phyloP scores from a whole-genome alignment of 805 yeast genomes.

The Saccharomyces mikatae region DNA sequence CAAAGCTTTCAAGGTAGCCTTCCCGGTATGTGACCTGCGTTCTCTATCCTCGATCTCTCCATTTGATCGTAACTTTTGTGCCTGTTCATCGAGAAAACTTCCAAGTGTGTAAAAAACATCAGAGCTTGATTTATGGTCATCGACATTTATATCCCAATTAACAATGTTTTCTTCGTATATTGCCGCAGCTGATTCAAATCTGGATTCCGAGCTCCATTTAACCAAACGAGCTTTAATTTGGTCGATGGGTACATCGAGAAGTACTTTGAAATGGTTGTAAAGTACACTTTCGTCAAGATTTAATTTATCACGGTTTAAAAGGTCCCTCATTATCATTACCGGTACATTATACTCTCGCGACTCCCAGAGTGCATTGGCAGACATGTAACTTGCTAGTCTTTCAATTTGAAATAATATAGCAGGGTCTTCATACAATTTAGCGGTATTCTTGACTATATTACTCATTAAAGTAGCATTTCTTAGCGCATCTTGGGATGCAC shows the following conservation, averaged over 20 bases:
- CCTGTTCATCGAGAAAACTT: conserved; percentile 61
- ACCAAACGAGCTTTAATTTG: conserved; percentile 38
- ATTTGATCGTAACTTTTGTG: conserved; percentile 37
- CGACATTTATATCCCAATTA: conserved; percentile 19
- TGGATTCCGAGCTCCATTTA: conserved; percentile 64
- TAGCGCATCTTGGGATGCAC: conserved; percentile 20
- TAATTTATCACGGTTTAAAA: conserved; percentile 7
- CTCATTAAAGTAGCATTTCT: conserved; percentile 13
- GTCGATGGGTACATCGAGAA: conserved; percentile 16
- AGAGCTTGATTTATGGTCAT: conserved; percentile 30
- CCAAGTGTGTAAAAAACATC: conserved; percentile 55
- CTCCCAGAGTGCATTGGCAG: conserved; percentile 60
- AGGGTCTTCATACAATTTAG: not conserved
- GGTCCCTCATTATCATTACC: conserved; percentile 41
- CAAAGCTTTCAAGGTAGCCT: conserved; percentile 43
- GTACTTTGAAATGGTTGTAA: not conserved
- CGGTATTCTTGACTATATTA: conserved; percentile 5
- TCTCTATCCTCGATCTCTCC: conserved; percentile 38
- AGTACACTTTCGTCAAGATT: not conserved
- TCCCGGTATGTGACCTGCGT: conserved; percentile 35
- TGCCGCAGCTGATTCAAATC: conserved; percentile 54
- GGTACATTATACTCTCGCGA: conserved; percentile 51
- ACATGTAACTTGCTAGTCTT: conserved; percentile 28
- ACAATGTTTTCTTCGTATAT: conserved; percentile 53
- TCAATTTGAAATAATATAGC: conserved; percentile 16